Base-by-base conservation (phyloP, 768 basidiomycete genomes). In the Lactarius psammicola region DNA sequence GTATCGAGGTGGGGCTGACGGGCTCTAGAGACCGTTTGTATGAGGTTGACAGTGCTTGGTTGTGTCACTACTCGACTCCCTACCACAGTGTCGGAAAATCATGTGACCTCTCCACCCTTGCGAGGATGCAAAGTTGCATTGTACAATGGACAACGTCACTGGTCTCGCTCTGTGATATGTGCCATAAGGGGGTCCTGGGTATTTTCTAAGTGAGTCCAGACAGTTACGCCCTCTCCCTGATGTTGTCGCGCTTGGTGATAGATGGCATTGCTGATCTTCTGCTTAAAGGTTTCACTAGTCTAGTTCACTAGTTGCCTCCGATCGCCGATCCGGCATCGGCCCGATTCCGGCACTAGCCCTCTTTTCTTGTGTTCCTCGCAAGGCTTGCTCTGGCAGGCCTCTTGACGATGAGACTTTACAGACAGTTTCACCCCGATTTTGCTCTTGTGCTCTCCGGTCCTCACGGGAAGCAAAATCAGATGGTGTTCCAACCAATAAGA, bases 241-340 rank as follows among this genome's bases (percentile, higher is more conserved):
- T 63, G 56, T 66, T 26, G 65, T 66, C 46, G 49, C 57, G 38
- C 61, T 59, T 63, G 61, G 56, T 63, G 65, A 66, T 62, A 56
- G 65, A 63, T 63, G 56, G 40, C 18, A 59, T 56, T 53, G 26
- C 40, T 63, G 61, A 62, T 54, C 60, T 13, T 62, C 62, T 56
- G 20, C 36, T 38, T 42, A 36, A 30, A 23, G 33, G 56, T 58
- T 66, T 59, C 56, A 54, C 38, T 60, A 51, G 65, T 55, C 36
- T n/a, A n/a, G n/a, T 66, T 59, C 56, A 54, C 38, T 60, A 51
- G 65, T 55, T 30, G 51, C 60, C 51, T 55, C 56, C 38, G 49
- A 54, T 51, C 58, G 61, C 65, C 60, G 65, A 58, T 58, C 51
- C 49, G 56, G 61, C 40, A 18, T 61, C 59, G 59, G 54, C 42